Evolutionary conservation across 441 rosid genomes (phyloP), one percentile per base, ranked within the genome.

Genomic region (Syzygium syzygioides): DNA sequence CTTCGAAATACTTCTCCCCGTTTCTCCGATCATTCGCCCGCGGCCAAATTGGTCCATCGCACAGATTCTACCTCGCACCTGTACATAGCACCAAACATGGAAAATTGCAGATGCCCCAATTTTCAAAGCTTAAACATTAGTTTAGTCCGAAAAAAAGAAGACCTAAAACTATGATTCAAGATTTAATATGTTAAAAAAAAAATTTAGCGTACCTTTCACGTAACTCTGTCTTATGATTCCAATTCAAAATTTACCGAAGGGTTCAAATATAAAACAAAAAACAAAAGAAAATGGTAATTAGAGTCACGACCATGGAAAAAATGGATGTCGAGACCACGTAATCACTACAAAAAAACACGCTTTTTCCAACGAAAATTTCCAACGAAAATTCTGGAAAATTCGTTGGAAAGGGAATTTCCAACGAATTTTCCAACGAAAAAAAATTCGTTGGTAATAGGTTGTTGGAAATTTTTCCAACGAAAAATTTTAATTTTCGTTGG

Each of bases 171-270:
- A 62, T 62, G 68, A 62, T n/a, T 62, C 68, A 3, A n/a, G 30
- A 62, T 14, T 32, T n/a, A 62, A 62, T 7, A 62, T n/a, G n/a
- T 28, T n/a, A 62, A n/a, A 14, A 62, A 62, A 6, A n/a, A 12
- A 62, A n/a, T n/a, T n/a, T n/a, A 28, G 19, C 34, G n/a, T 62
- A 1, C 18, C 4, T 62, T 1, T 62, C 68, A 5, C 32, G 66
- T 26, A n/a, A 7, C 48, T 7, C 7, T 45, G 48, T 45, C 48
- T 28, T 28, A 64, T n/a, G 7, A 34, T 30, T 64, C 71, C 71
- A n/a, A 64, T n/a, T 64, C 71, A 64, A 64, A 15, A 12, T 60
- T 26, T 28, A 26, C 30, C 18, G 0, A 28, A 0, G 14, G 0
- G 6, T 15, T 60, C 17, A 13, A 60, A 7, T 62, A 20, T n/a